Conservation (phyloP, 345 rosid species). For the Anacardium occidentale region DNA sequence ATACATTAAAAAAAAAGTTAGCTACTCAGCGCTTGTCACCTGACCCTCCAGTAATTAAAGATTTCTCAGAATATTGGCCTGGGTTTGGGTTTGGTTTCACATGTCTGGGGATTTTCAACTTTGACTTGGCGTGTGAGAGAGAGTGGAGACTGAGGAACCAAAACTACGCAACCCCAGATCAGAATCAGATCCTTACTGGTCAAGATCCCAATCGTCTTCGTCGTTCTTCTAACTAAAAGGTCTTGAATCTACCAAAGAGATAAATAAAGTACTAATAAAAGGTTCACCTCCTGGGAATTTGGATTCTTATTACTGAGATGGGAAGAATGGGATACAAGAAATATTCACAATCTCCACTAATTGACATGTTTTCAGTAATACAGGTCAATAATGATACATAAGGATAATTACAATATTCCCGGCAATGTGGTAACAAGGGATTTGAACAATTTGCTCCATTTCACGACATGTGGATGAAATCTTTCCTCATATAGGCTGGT, state of each 20-base stretch:
- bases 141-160: not conserved
- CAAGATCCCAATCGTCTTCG: not conserved
- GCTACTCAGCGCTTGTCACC: not conserved
- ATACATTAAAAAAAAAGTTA: not conserved
- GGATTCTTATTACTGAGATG: not conserved
- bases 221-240: not conserved
- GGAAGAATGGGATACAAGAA: not conserved
- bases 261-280: not conserved
- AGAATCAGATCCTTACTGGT: not conserved
- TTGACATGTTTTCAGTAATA: not conserved
- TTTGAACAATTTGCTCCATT: not conserved
- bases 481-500: too few relatives aligned
- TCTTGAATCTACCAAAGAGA: not conserved
- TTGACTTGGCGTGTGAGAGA: not conserved
- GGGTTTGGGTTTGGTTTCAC: not conserved
- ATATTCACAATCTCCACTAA: not conserved
- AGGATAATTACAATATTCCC: not conserved
- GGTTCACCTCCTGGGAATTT: not conserved
- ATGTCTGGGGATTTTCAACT: slow-evolving; percentile 11
- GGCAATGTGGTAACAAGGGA: not conserved
- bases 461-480: not conserved
- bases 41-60: not conserved
- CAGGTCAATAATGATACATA: not conserved
- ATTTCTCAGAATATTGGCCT: not conserved
- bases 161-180: too few relatives aligned